Evolutionary conservation across 306 rosid species (phyloP), one percentile per base, ranked within the genome.

Genomic region (Acmispon strigosus): DNA sequence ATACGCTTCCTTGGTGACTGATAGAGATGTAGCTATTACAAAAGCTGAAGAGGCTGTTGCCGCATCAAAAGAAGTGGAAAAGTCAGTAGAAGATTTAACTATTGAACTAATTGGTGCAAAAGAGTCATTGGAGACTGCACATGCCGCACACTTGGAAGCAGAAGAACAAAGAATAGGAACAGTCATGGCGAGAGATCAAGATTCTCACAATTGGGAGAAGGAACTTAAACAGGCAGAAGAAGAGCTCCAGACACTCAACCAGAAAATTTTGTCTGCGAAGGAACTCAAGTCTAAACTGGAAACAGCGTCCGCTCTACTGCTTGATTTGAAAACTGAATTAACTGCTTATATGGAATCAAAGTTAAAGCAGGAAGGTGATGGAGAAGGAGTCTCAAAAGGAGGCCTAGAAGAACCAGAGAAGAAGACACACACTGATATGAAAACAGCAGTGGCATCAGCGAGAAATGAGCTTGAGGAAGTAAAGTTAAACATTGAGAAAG

Each of bases 91-190:
- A 78, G 97, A 91, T 71, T 84, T 88, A 59, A 91, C 96, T 27
- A 87, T 95, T 76, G 96, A 91, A 81, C 87, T 95, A 76, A 95
- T 95, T 72, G 76, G 96, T 36, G 55, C 86, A 50, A 95, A 95
- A 84, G 99, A 95, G 81, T 79, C 84, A 6, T 70, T 95, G 57
- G 97, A 95, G 79, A 82, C 91, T 74, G 96, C 99, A 37, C 99
- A 91, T 75, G 93, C 96, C 32, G 75, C 96, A 27, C 97, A 95
- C 80, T 70, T 95, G 83, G 99, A 95, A 84, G 93, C 97, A 32
- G 99, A 95, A 84, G 99, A 95, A 75, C 97, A 86, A 8, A 91
- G 96, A 81, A 86, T 95, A 47, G 97, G 96, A 71, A 94, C 89
- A 42, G 91, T 85, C 70, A 87, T 95, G 97, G 97, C 91, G 51